Evolutionary conservation across 1,284 basidiomycete species (phyloP).

Genomic region (Coniferiporia weirii): DNA sequence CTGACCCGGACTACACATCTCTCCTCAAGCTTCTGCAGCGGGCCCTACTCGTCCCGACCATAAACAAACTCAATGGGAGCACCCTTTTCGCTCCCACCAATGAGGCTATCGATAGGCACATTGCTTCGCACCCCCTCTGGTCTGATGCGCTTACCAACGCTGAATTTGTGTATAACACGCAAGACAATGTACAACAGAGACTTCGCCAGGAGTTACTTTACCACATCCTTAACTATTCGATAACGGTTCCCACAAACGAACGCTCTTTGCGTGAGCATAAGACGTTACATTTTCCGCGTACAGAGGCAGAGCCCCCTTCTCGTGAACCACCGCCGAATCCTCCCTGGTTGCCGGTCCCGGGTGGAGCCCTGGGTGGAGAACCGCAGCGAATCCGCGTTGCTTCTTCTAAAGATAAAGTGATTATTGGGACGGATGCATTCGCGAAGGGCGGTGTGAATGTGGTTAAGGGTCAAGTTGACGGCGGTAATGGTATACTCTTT

Average conservation of each 20-base stretch:
- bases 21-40: conserved; percentile 81
- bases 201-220: conserved; percentile 93
- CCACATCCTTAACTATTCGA: conserved; percentile 86
- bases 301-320: conserved; percentile 48
- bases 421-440: conserved; percentile 68
- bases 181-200: conserved; percentile 81
- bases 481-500: conserved; percentile 75
- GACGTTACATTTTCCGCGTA: conserved; percentile 71
- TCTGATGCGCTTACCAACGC: conserved; percentile 20
- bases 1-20: conserved; percentile 75
- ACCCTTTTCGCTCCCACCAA: conserved; percentile 97
- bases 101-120: conserved; percentile 67
- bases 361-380: conserved; percentile 75
- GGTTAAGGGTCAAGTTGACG: conserved; percentile 50
- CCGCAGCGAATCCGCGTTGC: conserved; percentile 78
- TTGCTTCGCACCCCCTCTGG: conserved; percentile 37
- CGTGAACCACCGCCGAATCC: conserved; percentile 66
- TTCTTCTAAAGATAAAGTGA: conserved; percentile 42
- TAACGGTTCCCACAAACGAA: conserved; percentile 44
- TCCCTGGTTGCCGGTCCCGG: conserved; percentile 81
- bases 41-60: conserved; percentile 84
- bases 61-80: conserved; percentile 78
- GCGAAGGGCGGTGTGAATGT: conserved; percentile 65
- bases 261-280: conserved; percentile 39
- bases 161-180: conserved; percentile 22